Conservation (phyloP, 805 yeast genomes). For the Lipomyces sp. region DNA sequence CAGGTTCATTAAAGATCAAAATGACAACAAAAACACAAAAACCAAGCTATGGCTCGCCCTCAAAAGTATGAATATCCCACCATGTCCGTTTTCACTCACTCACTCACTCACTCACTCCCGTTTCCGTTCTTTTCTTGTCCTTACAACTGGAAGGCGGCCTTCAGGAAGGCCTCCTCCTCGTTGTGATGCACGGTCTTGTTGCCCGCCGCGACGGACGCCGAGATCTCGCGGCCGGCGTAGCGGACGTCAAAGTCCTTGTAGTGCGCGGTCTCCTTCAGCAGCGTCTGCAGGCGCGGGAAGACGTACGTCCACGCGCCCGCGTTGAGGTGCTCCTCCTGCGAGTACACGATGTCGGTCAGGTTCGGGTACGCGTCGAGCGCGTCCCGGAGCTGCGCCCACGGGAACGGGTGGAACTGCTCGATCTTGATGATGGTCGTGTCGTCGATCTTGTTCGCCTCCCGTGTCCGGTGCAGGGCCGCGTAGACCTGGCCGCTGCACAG, state of each 20-base stretch:
- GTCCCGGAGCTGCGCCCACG: slow-evolving; percentile 89
- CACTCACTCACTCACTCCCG: too few relatives aligned
- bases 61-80: too few relatives aligned
- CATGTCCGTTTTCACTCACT: too few relatives aligned
- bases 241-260: slow-evolving; percentile 60
- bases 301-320: slow-evolving; percentile 86
- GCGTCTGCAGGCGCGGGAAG: slow-evolving; percentile 77
- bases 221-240: slow-evolving; percentile 97
- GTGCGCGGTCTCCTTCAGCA: slow-evolving; percentile 68
- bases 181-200: slow-evolving; percentile 79
- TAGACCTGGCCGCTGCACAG: slow-evolving; percentile 90
- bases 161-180: slow-evolving; percentile 84
- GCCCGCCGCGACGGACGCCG: slow-evolving; percentile 98
- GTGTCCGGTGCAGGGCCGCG: slow-evolving; percentile 86
- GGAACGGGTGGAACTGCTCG: slow-evolving; percentile 99
- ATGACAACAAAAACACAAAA: too few relatives aligned
- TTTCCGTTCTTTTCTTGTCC: too few relatives aligned
- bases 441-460: slow-evolving; percentile 70
- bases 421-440: slow-evolving; percentile 83
- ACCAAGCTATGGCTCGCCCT: too few relatives aligned
- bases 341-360: slow-evolving; percentile 86
- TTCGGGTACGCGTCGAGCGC: slow-evolving; percentile 74
- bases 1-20: too few relatives aligned
- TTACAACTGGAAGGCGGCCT: slow-evolving; percentile 57
- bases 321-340: slow-evolving; percentile 98